phyloP scores from a whole-genome alignment of 768 basidiomycete species.

The Mycena rebaudengoi region DNA sequence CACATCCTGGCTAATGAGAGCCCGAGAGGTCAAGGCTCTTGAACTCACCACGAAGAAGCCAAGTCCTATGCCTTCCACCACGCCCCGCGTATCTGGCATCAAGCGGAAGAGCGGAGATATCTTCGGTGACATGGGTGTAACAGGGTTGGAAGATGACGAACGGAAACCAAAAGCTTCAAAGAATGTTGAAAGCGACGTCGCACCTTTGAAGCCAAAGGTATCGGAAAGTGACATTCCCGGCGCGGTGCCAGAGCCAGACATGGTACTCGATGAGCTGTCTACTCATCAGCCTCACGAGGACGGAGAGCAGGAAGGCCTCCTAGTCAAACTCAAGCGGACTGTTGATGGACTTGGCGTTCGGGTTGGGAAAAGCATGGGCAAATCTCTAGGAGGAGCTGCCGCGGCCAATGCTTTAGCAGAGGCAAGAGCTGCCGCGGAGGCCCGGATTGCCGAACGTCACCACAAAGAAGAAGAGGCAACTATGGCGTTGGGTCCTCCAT shows the following conservation, averaged over 20 bases:
- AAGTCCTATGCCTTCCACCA: slow-evolving; percentile 24
- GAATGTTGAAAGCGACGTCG: slow-evolving; percentile 45
- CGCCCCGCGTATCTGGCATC: slow-evolving; percentile 31
- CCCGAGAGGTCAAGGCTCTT: slow-evolving; percentile 74
- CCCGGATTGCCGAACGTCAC: slow-evolving; percentile 71
- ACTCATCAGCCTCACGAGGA: slow-evolving; percentile 21
- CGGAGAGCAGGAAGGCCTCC: slow-evolving; percentile 55
- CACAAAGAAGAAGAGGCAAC: slow-evolving; percentile 50
- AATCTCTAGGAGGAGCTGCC: slow-evolving; percentile 66
- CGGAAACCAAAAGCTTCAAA: slow-evolving; percentile 61
- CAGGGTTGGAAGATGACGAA: slow-evolving; percentile 47
- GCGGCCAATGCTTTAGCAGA: slow-evolving; percentile 70
- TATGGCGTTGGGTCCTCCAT: slow-evolving; percentile 16
- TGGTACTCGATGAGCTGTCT: background rate
- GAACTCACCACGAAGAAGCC: slow-evolving; percentile 58
- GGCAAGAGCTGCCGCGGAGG: slow-evolving; percentile 73
- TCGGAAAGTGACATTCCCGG: background rate
- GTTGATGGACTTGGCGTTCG: slow-evolving; percentile 73
- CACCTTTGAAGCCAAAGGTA: slow-evolving; percentile 20
- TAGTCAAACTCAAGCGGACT: slow-evolving; percentile 75
- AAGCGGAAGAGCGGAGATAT: slow-evolving; percentile 77
- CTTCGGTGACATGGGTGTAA: slow-evolving; percentile 33
- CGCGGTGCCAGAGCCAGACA: background rate
- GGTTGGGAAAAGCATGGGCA: slow-evolving; percentile 64
- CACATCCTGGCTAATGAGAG: slow-evolving; percentile 84